Conservation (phyloP, 495 filamentous ascomycete genomes). For the Mytilinidion resinicola region DNA sequence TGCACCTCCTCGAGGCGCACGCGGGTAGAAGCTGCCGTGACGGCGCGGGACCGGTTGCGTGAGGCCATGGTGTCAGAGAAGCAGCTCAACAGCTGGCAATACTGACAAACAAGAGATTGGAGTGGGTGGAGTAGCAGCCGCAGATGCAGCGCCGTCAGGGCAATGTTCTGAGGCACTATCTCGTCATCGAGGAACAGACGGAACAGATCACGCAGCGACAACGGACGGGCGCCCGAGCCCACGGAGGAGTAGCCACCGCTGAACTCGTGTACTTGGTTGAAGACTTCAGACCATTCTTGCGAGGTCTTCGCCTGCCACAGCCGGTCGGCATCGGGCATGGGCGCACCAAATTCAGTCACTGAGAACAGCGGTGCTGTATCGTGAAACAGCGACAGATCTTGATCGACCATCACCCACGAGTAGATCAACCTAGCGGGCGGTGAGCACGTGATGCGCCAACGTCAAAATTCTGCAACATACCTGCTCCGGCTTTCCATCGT, state of each 20-base stretch:
- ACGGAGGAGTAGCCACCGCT: constrained; percentile 37
- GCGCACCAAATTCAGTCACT: constrained; percentile 50
- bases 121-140: constrained; percentile 38
- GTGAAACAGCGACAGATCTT: constrained; percentile 58
- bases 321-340: constrained; percentile 50
- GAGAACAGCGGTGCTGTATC: constrained; percentile 52
- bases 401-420: constrained; percentile 61
- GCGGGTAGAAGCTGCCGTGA: constrained; percentile 48
- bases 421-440: constrained; percentile 48
- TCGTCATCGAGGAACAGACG: constrained; percentile 41
- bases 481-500: constrained; percentile 52
- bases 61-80: constrained; percentile 34
- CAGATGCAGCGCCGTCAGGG: constrained; percentile 37
- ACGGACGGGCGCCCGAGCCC: constrained; percentile 39
- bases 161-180: constrained; percentile 35
- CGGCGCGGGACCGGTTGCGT: constrained; percentile 34
- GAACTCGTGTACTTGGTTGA: constrained; percentile 47
- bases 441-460: constrained; percentile 12
- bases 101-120: constrained; percentile 37
- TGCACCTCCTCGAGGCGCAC: constrained; percentile 50
- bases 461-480: constrained; percentile 34
- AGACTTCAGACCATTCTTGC: constrained; percentile 43
- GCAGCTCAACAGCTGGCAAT: constrained; percentile 38
- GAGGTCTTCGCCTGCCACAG: constrained; percentile 46
- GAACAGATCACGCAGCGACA: constrained; percentile 54